These are phyloP conservation scores for Streptanthus diversifolius DNA, from an alignment of 345 rosid genomes.

Conservation along the genomic window DNA sequence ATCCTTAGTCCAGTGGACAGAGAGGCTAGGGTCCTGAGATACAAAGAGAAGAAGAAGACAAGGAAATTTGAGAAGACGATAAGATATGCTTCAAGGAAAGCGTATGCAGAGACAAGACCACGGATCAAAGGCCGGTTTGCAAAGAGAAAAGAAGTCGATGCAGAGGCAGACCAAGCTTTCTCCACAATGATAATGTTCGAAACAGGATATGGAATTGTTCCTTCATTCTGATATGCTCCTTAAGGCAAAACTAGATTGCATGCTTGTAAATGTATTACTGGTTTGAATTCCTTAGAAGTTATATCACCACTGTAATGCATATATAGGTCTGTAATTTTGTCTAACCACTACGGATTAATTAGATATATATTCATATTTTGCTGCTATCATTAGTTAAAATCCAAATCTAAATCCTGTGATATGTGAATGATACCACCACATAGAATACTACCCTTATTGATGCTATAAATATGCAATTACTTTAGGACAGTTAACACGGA, in stretches of 20 bases:
- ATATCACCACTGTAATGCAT: neutral
- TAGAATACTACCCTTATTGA: neutral
- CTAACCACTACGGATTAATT: neutral
- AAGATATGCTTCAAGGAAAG: conserved; percentile 95
- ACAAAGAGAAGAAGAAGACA: conserved; percentile 89
- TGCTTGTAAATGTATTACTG: neutral
- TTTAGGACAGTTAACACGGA: conserved; percentile 5
- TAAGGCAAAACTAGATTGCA: conserved; percentile 4
- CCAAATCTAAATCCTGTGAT: neutral
- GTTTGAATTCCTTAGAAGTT: neutral
- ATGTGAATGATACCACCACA: neutral
- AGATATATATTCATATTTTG: neutral
- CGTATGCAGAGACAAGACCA: conserved; percentile 87
- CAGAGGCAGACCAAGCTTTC: conserved; percentile 63
- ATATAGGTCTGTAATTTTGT: conserved; percentile 17
- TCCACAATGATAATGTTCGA: conserved; percentile 49
- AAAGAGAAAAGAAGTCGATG: conserved; percentile 61
- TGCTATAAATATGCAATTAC: neutral
- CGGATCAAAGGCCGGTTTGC: conserved; percentile 94
- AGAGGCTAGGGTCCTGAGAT: conserved; percentile 86
- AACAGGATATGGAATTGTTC: conserved; percentile 65
- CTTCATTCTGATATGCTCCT: conserved; percentile 47
- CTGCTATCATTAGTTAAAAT: neutral
- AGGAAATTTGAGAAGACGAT: conserved; percentile 93
- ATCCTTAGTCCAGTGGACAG: conserved; percentile 75